Base-by-base conservation (phyloP, 495 filamentous ascomycete genomes). In the Lasiosphaeriaceae sp. region DNA sequence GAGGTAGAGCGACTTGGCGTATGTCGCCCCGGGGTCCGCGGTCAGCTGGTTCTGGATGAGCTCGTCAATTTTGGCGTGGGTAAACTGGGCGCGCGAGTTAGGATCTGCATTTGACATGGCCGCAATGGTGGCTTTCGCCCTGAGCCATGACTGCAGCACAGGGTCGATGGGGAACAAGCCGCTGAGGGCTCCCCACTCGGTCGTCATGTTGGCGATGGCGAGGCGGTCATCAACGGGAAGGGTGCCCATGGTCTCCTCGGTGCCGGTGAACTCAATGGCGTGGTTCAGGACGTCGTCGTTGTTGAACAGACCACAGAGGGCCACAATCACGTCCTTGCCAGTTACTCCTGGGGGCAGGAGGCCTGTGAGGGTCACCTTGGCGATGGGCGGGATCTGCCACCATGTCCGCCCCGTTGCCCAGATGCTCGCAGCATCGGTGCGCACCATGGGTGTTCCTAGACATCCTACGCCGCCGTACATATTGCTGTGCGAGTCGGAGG, bases 281-380 rank as follows among this genome's bases (percentile, higher is more conserved):
- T 96, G 91, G 71, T 97, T 98, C 8, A 97, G 77, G 0, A 96
- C 94, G 45, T 96, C 90, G 62, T 95, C 90, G 24, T 87, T 83
- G 68, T 89, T 88, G 76, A 97, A 95, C 11, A 96, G 71, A 6
- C 87, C 89, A 60, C 92, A 96, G 2, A 97, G 76, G 0, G 90
- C 87, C 17, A 97, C 84, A 66, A 98, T 97, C 17, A 96, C 87
- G 72, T 98, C 93, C 72, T 97, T 98, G 44, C 91, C 93, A 0
- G 90, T 93, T 1, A 97, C 94, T 4, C 94, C 94, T 2, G 69
- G 69, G 0, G 90, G 92, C 9, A 96, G 67, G 2, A 80, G 67
- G 12, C 94, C 92, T 0, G 80, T 89, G 17, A 98, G 77, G 0
- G 82, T 91, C 11, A 97, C 82, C 67, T 85, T 85, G 5, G 90